Base-by-base conservation (phyloP, 306 rosid species). In the Cicer chorassanicum region DNA sequence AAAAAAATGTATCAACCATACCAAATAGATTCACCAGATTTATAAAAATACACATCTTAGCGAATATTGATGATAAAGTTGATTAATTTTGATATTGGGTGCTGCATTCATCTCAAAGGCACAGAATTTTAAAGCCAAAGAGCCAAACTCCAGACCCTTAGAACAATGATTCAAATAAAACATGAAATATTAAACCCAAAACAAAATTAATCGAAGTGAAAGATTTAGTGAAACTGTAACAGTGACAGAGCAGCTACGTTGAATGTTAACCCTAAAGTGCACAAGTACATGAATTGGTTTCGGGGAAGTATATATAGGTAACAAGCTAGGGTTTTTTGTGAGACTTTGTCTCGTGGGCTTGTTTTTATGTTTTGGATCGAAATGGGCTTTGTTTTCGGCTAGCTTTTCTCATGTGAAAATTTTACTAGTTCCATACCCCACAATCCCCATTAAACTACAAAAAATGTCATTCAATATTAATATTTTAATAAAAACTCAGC, bases 61-160 rank as follows among this genome's bases (percentile, higher is more conserved):
- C 81, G 70, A 68, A 82, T 6, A 71, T 8, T 4, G 53, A 67
- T 62, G 82, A 78, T 59, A 77, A 78, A 65, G 76, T 66, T 84
- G 88, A 60, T 50, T 14, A 2, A 13, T 12, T 16, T 81, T 57
- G 55, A n/a, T 83, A 7, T 92, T 9, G 96, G 93, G 91, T 66
- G 84, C 92, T 85, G 90, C 87, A 92, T 92, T 92, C 97, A 92
- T 92, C 96, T 86, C 97, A 19, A 90, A 19, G 92, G 89, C 91
- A 88, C 88, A 0, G 56, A 1, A 1, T 68, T 72, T 7, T 2
- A 46, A 55, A 84, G 87, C 93, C 97, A 84, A 85, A 92, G 97
- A 90, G 96, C 74, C 90, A 92, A 89, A 92, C 97, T 90, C 84
- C 91, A 88, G 90, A 71, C 93, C 97, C 94, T 50, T 3, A 29